Base-by-base conservation (phyloP, 495 filamentous ascomycete genomes). In the Aspergillus taichungensis region DNA sequence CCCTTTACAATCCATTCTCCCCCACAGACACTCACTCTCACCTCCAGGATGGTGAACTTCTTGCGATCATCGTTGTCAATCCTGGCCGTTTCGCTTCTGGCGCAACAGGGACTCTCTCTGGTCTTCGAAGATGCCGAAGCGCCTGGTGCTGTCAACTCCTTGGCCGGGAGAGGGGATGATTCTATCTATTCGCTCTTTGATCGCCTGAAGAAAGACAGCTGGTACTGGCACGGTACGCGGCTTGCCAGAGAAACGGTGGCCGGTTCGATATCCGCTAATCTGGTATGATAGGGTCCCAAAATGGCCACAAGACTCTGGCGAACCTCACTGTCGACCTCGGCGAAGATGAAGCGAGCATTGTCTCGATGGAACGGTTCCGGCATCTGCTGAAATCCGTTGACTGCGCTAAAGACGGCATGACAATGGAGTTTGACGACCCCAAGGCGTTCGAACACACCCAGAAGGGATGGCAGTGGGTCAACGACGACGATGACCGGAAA, bases 391-490 rank as follows among this genome's bases (percentile, higher is more conserved):
- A 41, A 12, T 57, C 60, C 3, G 49, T 65, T 11, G 13, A 60
- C 7, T 70, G 67, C 50, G 61, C 49, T 13, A 47, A 52, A 28
- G 40, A 49, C 34, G 54, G 49, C 24, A 45, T 68, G 40, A 41
- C 54, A 9, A 31, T 71, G 34, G 51, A 43, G 6, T 63, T 67
- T 38, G 47, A 56, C 8, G 47, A 64, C 40, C 50, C 60, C 18
- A 37, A 37, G 3, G 51, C 59, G 4, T 68, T 61, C 35, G 35
- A 27, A 1, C 63, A 65, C 44, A 53, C 60, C 9, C 53, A 62
- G 41, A 27, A 37, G 8, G 47, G 50, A 31, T 72, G 68, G 65
- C 42, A 59, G 44, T 72, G 68, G 68, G 54, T 66, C 12, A 70
- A 72, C 37, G 62, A 58, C 8, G 49, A 43, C 8, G 56, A 60